Conservation (phyloP, 495 filamentous ascomycete genomes). For the Talaromyces proteolyticus region DNA sequence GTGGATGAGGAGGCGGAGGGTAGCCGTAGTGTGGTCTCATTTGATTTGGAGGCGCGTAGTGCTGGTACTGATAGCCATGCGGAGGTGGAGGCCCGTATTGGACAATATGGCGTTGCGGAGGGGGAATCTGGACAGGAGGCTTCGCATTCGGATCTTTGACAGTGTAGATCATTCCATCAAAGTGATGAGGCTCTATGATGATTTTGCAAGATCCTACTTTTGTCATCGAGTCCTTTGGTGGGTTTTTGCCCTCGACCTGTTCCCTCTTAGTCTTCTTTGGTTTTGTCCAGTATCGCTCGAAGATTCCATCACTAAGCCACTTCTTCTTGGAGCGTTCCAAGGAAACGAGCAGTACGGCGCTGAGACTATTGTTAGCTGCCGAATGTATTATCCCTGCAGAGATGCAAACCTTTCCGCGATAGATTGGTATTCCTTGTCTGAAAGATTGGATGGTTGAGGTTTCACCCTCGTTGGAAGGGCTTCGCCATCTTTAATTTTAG, state of each 20-base stretch:
- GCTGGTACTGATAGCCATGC: slow-evolving; percentile 43
- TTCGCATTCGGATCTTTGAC: slow-evolving; percentile 66
- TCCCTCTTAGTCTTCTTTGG: slow-evolving; percentile 75
- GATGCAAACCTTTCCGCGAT: slow-evolving; percentile 72
- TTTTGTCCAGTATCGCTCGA: slow-evolving; percentile 93
- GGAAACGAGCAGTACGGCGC: slow-evolving; percentile 78
- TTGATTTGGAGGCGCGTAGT: slow-evolving; percentile 39
- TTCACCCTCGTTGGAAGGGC: slow-evolving; percentile 67
- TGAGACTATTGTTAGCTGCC: slow-evolving; percentile 27
- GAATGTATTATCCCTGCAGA: slow-evolving; percentile 4
- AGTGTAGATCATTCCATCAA: slow-evolving; percentile 80
- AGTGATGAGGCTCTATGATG: slow-evolving; percentile 83
- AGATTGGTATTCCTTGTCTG: slow-evolving; percentile 69
- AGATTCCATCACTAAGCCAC: slow-evolving; percentile 85
- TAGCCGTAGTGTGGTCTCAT: slow-evolving; percentile 13
- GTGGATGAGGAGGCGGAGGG: slow-evolving; percentile 16
- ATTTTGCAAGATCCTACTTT: slow-evolving; percentile 77
- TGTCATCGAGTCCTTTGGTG: slow-evolving; percentile 78
- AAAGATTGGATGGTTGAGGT: slow-evolving; percentile 60
- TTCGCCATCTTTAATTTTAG: slow-evolving; percentile 58
- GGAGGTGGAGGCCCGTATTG: slow-evolving; percentile 61
- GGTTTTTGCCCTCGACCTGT: slow-evolving; percentile 67
- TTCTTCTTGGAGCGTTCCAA: slow-evolving; percentile 76
- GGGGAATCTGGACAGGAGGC: slow-evolving; percentile 40
- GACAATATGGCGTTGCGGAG: slow-evolving; percentile 54